Base-by-base conservation (phyloP, 805 yeast species). In the Yarrowia yakushimensis region DNA sequence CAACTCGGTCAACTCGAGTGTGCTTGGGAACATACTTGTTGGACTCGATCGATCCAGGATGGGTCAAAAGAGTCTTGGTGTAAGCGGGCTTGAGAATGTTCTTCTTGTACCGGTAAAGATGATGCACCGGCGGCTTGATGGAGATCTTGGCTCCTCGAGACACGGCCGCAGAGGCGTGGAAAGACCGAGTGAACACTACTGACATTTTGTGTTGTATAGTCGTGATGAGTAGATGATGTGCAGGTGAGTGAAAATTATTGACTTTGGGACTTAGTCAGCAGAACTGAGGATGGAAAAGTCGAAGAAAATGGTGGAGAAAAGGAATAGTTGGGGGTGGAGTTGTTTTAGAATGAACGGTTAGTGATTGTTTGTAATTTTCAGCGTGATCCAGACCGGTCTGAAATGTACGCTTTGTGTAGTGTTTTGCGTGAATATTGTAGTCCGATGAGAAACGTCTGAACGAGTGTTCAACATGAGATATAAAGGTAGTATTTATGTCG, bases 71-170 rank as follows among this genome's bases (percentile, higher is more conserved):
- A 2, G 54, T 31, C 54, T 33, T 23, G 43, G 62, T 45, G 43
- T 10, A 43, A 4, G 52, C 42, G 0, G 62, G 62, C 43, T 59
- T 59, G 20, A 59, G 55, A 4, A 43, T 11, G 37, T 84, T 76
- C 73, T 94, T 94, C 69, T 83, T 81, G 70, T 90, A 84, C 67
- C 83, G 84, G 45, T 93, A 88, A 64, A 83, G 81, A 75, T 94
- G 99, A 74, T 94, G 99, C 15, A 93, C 96, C 1, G 99, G 98
- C 57, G 87, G 83, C 36, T 90, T 92, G 59, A 89, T 81, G 39
- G 96, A 87, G 73, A 81, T 83, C 30, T 84, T 87, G 55, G 81
- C 68, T 81, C 72, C 76, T 81, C 63, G 75, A 75, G 65, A 30
- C 17, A 57, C 62, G 11, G 60, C 20, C 13, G 50, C 61, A 15